These are phyloP conservation scores for Sedum album DNA, from an alignment of 164 flowering plant genomes.

Conservation along the genomic window DNA sequence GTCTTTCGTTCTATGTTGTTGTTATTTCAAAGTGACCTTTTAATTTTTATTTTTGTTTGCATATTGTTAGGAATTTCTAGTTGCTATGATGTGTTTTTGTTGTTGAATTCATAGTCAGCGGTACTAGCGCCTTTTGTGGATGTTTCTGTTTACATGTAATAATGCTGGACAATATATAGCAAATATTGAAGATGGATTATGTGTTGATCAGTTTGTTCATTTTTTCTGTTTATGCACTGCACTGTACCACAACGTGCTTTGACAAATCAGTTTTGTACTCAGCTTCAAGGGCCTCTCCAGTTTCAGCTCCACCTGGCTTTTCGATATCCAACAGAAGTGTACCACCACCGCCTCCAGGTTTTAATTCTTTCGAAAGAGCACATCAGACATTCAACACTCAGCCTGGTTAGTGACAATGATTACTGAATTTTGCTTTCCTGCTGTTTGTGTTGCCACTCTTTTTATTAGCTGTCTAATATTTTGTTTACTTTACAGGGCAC, in stretches of 20 bases:
- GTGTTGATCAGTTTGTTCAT: background rate
- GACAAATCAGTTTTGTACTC: slow-evolving; percentile 6
- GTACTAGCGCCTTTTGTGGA: background rate
- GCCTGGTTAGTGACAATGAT: slow-evolving; percentile 10
- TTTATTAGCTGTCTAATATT: background rate
- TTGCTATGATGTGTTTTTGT: background rate
- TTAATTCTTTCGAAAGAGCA: slow-evolving; percentile 59
- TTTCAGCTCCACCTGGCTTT: slow-evolving; percentile 88
- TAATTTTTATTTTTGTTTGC: background rate
- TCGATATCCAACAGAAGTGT: slow-evolving; percentile 44
- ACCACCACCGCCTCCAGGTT: slow-evolving; percentile 81
- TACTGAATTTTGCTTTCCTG: background rate
- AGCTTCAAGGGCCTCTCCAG: slow-evolving; percentile 50
- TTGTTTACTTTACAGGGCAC: slow-evolving; percentile 19
- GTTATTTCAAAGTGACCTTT: background rate
- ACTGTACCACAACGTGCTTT: background rate
- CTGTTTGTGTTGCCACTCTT: background rate
- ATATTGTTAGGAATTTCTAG: background rate
- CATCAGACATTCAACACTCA: slow-evolving; percentile 35
- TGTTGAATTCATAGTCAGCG: background rate
- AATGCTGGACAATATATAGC: no score
- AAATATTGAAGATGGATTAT: no score
- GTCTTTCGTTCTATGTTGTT: background rate
- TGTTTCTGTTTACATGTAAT: background rate
- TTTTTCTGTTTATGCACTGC: background rate